These are phyloP conservation scores for Boletus speciosus DNA, from an alignment of 768 basidiomycete genomes.

Conservation along the genomic window DNA sequence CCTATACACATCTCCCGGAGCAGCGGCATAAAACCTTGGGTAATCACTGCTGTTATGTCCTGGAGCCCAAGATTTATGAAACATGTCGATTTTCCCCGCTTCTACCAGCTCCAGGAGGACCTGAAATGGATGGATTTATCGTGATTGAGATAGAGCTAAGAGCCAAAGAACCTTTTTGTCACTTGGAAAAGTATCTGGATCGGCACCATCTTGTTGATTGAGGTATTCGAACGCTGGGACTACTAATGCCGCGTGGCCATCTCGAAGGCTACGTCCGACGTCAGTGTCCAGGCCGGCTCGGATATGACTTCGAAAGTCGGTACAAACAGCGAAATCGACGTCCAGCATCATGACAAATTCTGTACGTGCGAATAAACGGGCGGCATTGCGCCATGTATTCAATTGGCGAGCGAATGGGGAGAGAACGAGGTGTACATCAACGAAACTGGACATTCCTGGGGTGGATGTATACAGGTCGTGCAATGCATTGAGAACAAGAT, in stretches of 20 bases:
- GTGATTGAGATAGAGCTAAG: background rate
- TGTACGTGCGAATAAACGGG: conserved; percentile 79
- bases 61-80: conserved; percentile 72
- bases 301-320: conserved; percentile 66
- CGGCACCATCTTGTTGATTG: conserved; percentile 58
- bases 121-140: conserved; percentile 27
- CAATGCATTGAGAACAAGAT: conserved; percentile 56
- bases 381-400: conserved; percentile 88
- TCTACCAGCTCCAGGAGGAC: conserved; percentile 57
- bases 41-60: conserved; percentile 86
- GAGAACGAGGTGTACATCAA: conserved; percentile 84
- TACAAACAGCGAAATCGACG: conserved; percentile 83
- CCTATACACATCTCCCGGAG: conserved; percentile 67
- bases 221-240: conserved; percentile 83
- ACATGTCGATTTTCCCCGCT: conserved; percentile 60
- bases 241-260: conserved; percentile 69
- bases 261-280: conserved; percentile 42
- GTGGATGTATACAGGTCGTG: conserved; percentile 66
- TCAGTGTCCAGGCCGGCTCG: conserved; percentile 36
- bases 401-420: conserved; percentile 81
- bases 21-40: conserved; percentile 55
- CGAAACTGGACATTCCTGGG: conserved; percentile 59
- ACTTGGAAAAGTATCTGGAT: conserved; percentile 58
- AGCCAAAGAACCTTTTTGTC: conserved; percentile 53
- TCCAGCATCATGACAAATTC: conserved; percentile 89